Conservation (phyloP, 2,329 filamentous ascomycete genomes). For the Teratosphaeria destructans region DNA sequence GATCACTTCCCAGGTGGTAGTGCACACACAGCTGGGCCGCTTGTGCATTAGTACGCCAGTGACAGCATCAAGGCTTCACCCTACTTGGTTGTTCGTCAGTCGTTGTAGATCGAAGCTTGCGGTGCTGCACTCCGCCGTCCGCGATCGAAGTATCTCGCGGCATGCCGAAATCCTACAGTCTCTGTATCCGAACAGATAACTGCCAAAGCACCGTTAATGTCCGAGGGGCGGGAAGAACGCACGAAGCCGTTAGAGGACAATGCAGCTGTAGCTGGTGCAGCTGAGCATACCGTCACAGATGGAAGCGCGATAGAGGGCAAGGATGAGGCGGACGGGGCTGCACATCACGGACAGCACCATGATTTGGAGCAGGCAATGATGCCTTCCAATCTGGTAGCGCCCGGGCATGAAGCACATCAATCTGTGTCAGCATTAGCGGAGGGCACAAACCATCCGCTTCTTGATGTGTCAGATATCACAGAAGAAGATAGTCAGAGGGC, state of each 20-base stretch:
- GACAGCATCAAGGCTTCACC: background rate
- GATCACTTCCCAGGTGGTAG: background rate
- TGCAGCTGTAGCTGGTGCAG: background rate
- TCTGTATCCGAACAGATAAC: background rate
- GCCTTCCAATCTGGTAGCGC: background rate
- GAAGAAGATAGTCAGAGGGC: slow-evolving; percentile 2
- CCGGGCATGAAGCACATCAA: background rate
- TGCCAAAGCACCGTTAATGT: background rate
- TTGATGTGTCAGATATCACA: background rate
- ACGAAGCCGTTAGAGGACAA: background rate
- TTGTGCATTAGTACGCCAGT: background rate
- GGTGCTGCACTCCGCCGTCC: background rate
- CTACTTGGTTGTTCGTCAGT: background rate
- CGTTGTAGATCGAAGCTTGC: background rate
- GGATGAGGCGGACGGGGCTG: background rate
- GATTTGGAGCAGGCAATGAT: background rate
- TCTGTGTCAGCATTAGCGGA: background rate
- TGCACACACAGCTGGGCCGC: background rate
- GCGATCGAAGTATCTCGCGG: background rate
- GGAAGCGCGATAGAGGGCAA: background rate
- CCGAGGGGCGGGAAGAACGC: background rate
- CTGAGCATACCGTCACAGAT: background rate
- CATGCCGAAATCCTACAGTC: background rate
- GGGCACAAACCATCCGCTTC: background rate
- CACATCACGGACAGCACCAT: background rate